Conservation (phyloP, 1,284 basidiomycete species). For the Ceratorhiza oryzae-sativae region DNA sequence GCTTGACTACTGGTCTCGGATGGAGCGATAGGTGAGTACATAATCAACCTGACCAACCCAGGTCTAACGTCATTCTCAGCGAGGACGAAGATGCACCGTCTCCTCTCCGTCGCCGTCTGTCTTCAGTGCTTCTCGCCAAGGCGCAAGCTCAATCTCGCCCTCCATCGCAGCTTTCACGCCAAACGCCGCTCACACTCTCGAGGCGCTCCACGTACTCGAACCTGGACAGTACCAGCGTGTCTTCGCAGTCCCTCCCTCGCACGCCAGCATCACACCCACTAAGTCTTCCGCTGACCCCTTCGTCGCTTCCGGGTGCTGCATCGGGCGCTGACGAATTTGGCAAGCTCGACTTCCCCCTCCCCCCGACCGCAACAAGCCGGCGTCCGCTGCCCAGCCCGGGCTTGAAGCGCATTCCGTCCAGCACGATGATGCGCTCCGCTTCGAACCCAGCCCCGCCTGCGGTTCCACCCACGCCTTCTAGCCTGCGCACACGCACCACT, state of each 20-base stretch:
- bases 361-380: constrained; percentile 25
- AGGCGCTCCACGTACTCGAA: constrained; percentile 21
- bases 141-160: constrained; percentile 33
- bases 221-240: constrained; percentile 31
- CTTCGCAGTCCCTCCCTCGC: constrained; percentile 17
- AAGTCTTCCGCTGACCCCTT: constrained; percentile 24
- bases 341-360: constrained; percentile 35
- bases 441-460: neutral
- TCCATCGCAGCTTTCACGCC: constrained; percentile 18
- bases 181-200: constrained; percentile 7
- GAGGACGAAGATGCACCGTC: constrained; percentile 85
- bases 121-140: constrained; percentile 47
- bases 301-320: constrained; percentile 24
- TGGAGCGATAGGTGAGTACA: constrained; percentile 77
- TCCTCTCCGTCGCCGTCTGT: constrained; percentile 69
- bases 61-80: constrained; percentile 50
- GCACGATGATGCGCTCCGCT: constrained; percentile 10
- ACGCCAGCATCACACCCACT: constrained; percentile 19
- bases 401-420: constrained; percentile 2
- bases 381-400: constrained; percentile 18
- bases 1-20: constrained; percentile 78
- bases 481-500: neutral
- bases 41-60: neutral
- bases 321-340: constrained; percentile 15
- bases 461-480: neutral